Evolutionary conservation across 192 early-diverging fungal species (phyloP).

Genomic region (Entomortierella lignicola): DNA sequence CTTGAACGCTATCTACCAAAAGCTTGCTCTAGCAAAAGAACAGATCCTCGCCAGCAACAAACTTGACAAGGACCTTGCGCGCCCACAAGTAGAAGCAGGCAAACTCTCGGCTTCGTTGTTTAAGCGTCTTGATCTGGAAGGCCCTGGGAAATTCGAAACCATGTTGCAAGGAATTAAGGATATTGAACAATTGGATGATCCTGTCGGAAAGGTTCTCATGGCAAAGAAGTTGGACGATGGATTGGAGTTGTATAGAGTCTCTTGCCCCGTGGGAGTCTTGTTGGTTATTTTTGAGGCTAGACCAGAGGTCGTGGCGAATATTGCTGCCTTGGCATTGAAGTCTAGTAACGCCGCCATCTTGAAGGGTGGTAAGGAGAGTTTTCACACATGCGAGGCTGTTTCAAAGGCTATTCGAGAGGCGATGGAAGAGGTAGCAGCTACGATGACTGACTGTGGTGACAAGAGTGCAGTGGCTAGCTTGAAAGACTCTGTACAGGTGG

Average conservation of each 20-base stretch:
- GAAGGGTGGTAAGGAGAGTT: slow-evolving; percentile 96
- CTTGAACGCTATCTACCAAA: slow-evolving; percentile 74
- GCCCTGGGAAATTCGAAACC: slow-evolving; percentile 86
- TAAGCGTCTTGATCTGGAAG: slow-evolving; percentile 89
- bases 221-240: slow-evolving; percentile 84
- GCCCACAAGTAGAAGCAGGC: slow-evolving; percentile 74
- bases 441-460: neutral
- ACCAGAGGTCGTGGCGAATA: slow-evolving; percentile 98
- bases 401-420: slow-evolving; percentile 83
- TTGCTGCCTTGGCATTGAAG: slow-evolving; percentile 94
- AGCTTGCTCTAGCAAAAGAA: slow-evolving; percentile 71
- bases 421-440: slow-evolving; percentile 58
- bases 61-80: slow-evolving; percentile 75
- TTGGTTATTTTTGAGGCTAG: slow-evolving; percentile 99
- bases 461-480: slow-evolving; percentile 63
- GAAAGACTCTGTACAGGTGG: slow-evolving; percentile 83
- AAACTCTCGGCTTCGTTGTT: slow-evolving; percentile 80
- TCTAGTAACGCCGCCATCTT: slow-evolving; percentile 97
- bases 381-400: slow-evolving; percentile 82
- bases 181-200: slow-evolving; percentile 86
- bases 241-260: slow-evolving; percentile 91
- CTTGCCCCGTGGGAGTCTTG: slow-evolving; percentile 93
- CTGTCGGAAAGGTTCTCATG: slow-evolving; percentile 82
- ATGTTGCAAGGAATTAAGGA: slow-evolving; percentile 92
- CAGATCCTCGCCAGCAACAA: slow-evolving; percentile 84